Evolutionary conservation across 2,329 filamentous ascomycete genomes (phyloP), one percentile per base, ranked within the genome.

Genomic region (Cyphellophora attinorum): DNA sequence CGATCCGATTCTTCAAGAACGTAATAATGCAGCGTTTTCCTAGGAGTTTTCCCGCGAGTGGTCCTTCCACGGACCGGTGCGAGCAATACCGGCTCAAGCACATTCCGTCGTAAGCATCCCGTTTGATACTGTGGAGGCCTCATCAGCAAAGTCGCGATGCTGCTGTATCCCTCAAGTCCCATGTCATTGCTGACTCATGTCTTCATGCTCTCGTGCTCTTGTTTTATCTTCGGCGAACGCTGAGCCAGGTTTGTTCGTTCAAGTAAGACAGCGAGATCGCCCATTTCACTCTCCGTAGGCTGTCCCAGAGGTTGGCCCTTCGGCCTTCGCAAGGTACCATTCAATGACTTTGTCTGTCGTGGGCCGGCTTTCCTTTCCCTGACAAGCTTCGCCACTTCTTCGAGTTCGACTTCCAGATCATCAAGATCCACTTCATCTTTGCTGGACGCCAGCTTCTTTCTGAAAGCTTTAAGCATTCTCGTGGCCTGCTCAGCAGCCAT

Each of bases 401-500:
- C 64, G 10, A 79, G 58, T 49, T 79, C 75, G 14, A 63, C 60
- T 44, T 78, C 71, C 2, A 79, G 57, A 35, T 76, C 73, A 33
- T 62, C 59, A 2, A 63, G 55, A 27, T 72, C 64, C 16, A 74
- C 53, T 8, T 53, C 55, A 14, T 73, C 68, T 1, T 53, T 60
- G 15, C 36, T 42, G 12, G 29, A 23, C 17, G 62, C 64, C 5
- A 60, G 60, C 12, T 73, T 73, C 51, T 74, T 76, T 12, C 74
- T 62, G 47, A 76, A 79, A 0, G 68, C 64, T 29, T 68, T 65
- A 3, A 79, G 56, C 5, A 68, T 70, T 23, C 71, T 66, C 48
- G 68, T 72, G 2, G 77, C 57, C 37, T 72, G 68, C 39, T 78
- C 74, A 1, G 72, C 77, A 2, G 68, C 67, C 42, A 60, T 59